Conservation (phyloP, 2,329 filamentous ascomycete species). For the Epichloe gansuensis region DNA sequence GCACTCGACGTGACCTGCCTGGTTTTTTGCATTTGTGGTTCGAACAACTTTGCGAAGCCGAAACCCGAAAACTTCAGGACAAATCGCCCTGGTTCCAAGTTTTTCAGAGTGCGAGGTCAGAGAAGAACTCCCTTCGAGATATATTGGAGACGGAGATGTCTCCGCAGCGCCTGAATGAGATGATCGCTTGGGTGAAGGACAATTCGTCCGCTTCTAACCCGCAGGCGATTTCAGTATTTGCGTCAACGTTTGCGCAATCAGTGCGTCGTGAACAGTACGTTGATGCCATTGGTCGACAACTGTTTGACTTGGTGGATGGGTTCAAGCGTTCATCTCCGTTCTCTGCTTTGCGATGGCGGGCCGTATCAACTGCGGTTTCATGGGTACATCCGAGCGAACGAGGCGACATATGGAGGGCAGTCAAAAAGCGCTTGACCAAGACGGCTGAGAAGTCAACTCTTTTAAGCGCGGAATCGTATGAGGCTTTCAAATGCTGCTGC, state of each 20-base stretch:
- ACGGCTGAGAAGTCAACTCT: slow-evolving; percentile 21
- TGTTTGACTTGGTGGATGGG: slow-evolving; percentile 23
- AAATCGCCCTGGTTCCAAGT: slow-evolving; percentile 23
- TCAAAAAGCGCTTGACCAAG: slow-evolving; percentile 21
- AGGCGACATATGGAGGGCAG: slow-evolving; percentile 19
- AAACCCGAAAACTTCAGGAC: slow-evolving; percentile 15
- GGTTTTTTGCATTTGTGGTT: slow-evolving; percentile 36
- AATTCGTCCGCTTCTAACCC: slow-evolving; percentile 20
- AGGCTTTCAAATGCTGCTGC: slow-evolving; percentile 28
- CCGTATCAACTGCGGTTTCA: slow-evolving; percentile 22
- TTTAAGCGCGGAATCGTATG: slow-evolving; percentile 23
- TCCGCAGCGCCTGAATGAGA: slow-evolving; percentile 27
- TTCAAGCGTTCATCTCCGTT: slow-evolving; percentile 17
- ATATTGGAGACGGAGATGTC: slow-evolving; percentile 31
- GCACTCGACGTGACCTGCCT: slow-evolving; percentile 29
- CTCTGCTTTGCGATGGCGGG: slow-evolving; percentile 28
- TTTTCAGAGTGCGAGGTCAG: slow-evolving; percentile 8
- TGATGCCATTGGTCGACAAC: slow-evolving; percentile 26
- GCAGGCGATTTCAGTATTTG: slow-evolving; percentile 27
- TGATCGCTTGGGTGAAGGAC: slow-evolving; percentile 29
- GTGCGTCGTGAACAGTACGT: slow-evolving; percentile 28
- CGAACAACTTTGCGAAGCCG: slow-evolving; percentile 24
- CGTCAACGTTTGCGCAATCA: slow-evolving; percentile 29
- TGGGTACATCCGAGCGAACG: slow-evolving; percentile 22
- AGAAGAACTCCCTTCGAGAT: slow-evolving; percentile 9